Base-by-base conservation (phyloP, 352 stramenopile species). In the Phytophthora hibernalis region DNA sequence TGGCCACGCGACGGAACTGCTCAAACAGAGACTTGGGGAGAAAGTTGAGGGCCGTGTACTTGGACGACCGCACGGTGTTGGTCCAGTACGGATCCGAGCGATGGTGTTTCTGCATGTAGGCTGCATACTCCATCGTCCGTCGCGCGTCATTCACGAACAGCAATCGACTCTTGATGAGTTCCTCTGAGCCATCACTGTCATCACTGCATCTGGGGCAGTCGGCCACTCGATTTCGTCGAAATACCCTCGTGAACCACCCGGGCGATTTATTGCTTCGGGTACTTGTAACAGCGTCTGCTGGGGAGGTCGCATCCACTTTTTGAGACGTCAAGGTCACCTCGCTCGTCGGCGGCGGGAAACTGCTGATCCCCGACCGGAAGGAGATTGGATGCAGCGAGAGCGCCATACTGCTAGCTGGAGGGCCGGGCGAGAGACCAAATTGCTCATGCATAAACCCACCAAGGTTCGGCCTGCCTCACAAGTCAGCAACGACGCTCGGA, bases 31-130 rank as follows among this genome's bases (percentile, higher is more conserved):
- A 96, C 83, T 98, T 91, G 43, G 97, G 96, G 30, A 99, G 62
- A 66, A 99, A 99, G 33, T 91, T 98, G 26, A 98, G 53, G 3
- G 96, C 11, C 12, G 95, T 97, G 77, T 99, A 99, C 79, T 98
- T 98, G 78, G 88, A 95, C 26, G 94, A 98, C 21, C 79, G 68
- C 26, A 98, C 87, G 5, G 61, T 60, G 54, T 94, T 94, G 7
- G 50, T 66, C 54, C 74, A 75, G 62, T 90, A 90, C 18, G 64
- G 55, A 0, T 83, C 70, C 1, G 54, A 64, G 0, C 61, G 15
- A 38, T 88, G 71, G 26, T 58, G 54, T 59, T 80, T 85, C 28
- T 85, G 72, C 68, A 89, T 84, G 28, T 76, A 82, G 13, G 64
- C 49, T 3, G 80, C 72, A 40, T 91, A 87, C 50, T 87, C 82